Conservation (phyloP, 768 basidiomycete genomes). For the Austroboletus festivus region DNA sequence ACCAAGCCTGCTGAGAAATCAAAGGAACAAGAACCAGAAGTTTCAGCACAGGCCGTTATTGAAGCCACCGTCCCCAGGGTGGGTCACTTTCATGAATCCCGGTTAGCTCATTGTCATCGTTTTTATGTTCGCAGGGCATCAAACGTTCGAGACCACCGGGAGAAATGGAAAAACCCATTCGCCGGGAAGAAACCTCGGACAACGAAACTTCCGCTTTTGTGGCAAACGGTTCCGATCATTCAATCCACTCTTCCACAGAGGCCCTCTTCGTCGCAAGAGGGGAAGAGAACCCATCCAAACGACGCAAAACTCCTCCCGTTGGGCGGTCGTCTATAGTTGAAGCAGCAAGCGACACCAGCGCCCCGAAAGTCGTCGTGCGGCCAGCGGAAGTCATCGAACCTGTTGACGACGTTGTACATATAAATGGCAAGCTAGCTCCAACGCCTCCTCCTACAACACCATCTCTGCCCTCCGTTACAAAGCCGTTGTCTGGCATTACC, state of each 20-base stretch:
- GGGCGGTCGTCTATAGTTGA: slow-evolving; percentile 11
- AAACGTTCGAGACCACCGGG: slow-evolving; percentile 74
- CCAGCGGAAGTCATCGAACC: slow-evolving; percentile 44
- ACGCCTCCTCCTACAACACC: not conserved
- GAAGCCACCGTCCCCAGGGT: slow-evolving; percentile 78
- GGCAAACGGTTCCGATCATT: slow-evolving; percentile 15
- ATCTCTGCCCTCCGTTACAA: slow-evolving; percentile 25
- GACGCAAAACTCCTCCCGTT: slow-evolving; percentile 39
- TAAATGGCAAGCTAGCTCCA: slow-evolving; percentile 14
- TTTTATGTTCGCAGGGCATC: slow-evolving; percentile 51
- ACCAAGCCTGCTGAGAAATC: slow-evolving; percentile 36
- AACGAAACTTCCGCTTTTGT: slow-evolving; percentile 10
- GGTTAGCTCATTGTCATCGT: slow-evolving; percentile 5
- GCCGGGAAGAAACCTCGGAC: slow-evolving; percentile 5
- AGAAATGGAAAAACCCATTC: slow-evolving; percentile 41
- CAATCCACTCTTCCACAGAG: not conserved
- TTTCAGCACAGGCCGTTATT: slow-evolving; percentile 66
- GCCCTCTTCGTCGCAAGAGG: slow-evolving; percentile 39
- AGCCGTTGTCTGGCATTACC: slow-evolving; percentile 19
- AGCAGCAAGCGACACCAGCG: slow-evolving; percentile 35
- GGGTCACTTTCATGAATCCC: slow-evolving; percentile 18
- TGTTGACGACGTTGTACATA: slow-evolving; percentile 20
- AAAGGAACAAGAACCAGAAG: slow-evolving; percentile 26
- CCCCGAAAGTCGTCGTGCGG: slow-evolving; percentile 13
- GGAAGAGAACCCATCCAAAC: slow-evolving; percentile 44